Percentiles rank a stretch among this genome's conserved stretches.
Evolutionary conservation across 2,329 filamentous ascomycete species (phyloP).

Genomic region (Lecanicillium sp.): DNA sequence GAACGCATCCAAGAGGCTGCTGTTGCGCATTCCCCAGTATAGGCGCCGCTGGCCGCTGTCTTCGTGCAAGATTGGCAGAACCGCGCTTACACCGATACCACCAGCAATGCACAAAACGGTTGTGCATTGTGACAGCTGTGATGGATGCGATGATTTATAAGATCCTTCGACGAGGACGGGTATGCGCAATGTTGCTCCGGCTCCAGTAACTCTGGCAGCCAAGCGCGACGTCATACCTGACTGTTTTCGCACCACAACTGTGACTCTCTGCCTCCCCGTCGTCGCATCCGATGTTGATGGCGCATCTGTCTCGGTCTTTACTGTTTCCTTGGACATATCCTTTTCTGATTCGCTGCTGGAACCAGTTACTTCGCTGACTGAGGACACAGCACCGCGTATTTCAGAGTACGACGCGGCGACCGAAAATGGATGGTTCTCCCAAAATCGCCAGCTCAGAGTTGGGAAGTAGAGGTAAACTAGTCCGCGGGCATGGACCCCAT

Average conservation of each 20-base stretch:
- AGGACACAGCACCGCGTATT: not conserved
- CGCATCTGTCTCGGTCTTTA: not conserved
- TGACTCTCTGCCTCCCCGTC: conserved; percentile 5
- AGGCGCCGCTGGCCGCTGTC: conserved; percentile 12
- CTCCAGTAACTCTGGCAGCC: conserved; percentile 5
- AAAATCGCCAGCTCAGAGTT: conserved; percentile 25
- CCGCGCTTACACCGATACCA: conserved; percentile 23
- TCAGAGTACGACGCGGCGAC: conserved; percentile 12
- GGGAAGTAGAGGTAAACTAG: conserved; percentile 28
- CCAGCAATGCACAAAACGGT: conserved; percentile 22
- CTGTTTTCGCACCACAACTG: conserved; percentile 17
- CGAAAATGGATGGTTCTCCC: conserved; percentile 30
- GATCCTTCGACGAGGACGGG: conserved; percentile 20
- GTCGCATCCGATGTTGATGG: no score
- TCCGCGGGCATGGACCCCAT: conserved; percentile 15
- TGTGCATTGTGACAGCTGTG: conserved; percentile 16
- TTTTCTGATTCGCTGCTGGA: not conserved
- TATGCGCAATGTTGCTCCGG: conserved; percentile 8
- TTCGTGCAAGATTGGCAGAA: conserved; percentile 17
- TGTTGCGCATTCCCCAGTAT: conserved; percentile 18
- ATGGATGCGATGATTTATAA: conserved; percentile 15
- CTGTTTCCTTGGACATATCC: not conserved
- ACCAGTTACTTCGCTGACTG: not conserved
- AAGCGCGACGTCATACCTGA: conserved; percentile 17
- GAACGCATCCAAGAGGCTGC: conserved; percentile 12